Conservation (phyloP, 352 stramenopile species). For the Globisporangium polare region DNA sequence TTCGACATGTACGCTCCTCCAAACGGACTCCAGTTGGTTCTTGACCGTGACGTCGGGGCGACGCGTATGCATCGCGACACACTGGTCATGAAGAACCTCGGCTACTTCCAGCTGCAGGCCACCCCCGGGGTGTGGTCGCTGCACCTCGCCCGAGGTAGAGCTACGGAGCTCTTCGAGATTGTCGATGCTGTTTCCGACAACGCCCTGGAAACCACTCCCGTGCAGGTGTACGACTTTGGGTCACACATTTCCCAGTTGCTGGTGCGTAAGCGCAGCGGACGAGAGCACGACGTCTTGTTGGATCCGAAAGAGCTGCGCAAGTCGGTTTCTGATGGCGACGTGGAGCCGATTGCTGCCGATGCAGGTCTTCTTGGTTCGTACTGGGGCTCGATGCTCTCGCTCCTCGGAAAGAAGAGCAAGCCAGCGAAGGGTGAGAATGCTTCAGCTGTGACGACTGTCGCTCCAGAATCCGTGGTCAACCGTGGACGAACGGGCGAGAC, state of each 20-base stretch:
- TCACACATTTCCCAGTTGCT: constrained; percentile 85
- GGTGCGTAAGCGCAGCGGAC: constrained; percentile 90
- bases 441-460: constrained; percentile 2
- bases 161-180: constrained; percentile 76
- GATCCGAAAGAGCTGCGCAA: constrained; percentile 25
- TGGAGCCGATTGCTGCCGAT: constrained; percentile 40
- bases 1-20: constrained; percentile 77
- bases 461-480: constrained; percentile 9
- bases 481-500: constrained; percentile 77
- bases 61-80: constrained; percentile 88
- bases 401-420: constrained; percentile 47
- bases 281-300: constrained; percentile 73
- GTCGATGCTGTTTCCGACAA: constrained; percentile 47
- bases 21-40: constrained; percentile 89
- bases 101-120: constrained; percentile 99
- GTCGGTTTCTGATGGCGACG: constrained; percentile 14
- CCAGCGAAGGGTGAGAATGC: constrained; percentile 11
- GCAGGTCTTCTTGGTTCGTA: constrained; percentile 56
- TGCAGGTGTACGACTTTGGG: constrained; percentile 85
- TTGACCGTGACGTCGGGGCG: constrained; percentile 70
- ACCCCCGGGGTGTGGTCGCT: constrained; percentile 95
- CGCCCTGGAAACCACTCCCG: constrained; percentile 27
- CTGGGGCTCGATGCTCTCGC: constrained; percentile 69
- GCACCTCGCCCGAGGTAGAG: constrained; percentile 79
- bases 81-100: constrained; percentile 99